Conservation (phyloP, 2,329 filamentous ascomycete genomes). For the Didymella arachidicola region DNA sequence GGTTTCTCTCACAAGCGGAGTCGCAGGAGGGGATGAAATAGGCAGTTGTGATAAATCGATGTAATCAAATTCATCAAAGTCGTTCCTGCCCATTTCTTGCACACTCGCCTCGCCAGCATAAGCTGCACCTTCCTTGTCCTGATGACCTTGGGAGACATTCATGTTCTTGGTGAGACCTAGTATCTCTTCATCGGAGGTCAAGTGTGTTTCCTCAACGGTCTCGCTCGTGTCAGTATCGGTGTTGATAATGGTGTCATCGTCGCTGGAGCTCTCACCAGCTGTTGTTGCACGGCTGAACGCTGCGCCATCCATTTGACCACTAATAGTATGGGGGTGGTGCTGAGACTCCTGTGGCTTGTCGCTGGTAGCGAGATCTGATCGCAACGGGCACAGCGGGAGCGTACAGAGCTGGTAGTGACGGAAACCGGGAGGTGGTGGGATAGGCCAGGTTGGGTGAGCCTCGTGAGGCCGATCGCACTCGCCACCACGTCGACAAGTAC, state of each 20-base stretch:
- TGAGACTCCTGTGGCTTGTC: neutral
- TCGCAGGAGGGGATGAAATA: constrained; percentile 2
- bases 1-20: neutral
- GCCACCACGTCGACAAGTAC: constrained; percentile 22
- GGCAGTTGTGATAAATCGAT: constrained; percentile 4
- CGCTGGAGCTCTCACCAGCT: constrained; percentile 9
- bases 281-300: constrained; percentile 11
- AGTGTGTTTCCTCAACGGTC: neutral
- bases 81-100: constrained; percentile 1
- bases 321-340: neutral
- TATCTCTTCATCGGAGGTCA: neutral
- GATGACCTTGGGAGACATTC: neutral
- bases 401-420: constrained; percentile 28
- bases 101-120: constrained; percentile 5
- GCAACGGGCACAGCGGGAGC: constrained; percentile 32
- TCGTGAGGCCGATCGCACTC: constrained; percentile 27
- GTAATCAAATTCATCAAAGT: constrained; percentile 6
- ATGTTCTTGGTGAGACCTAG: neutral
- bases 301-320: constrained; percentile 23
- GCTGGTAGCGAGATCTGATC: constrained; percentile 20
- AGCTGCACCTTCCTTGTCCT: neutral
- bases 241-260: neutral
- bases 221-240: constrained; percentile 12
- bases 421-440: constrained; percentile 27
- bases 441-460: constrained; percentile 32